A percentile compares a stretch with the other conserved stretches of the same genome.
phyloP scores from a whole-genome alignment of 768 basidiomycete species.

The Kwoniella pini region DNA sequence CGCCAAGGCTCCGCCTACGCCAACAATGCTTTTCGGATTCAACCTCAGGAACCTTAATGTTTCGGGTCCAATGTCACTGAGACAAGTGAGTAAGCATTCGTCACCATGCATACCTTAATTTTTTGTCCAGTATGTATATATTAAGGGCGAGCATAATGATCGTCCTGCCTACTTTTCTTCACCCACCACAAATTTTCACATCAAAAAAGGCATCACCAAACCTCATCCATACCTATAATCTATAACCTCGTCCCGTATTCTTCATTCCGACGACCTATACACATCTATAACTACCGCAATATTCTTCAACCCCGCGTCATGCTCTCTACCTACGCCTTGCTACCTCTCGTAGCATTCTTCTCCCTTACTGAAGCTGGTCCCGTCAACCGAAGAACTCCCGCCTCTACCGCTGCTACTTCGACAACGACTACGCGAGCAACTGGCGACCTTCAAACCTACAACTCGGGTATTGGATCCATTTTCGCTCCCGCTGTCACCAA shows the following conservation, averaged over 20 bases:
- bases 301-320: conserved; percentile 3
- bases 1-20: too few species aligned
- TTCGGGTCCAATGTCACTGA: too few species aligned
- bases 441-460: conserved; percentile 14
- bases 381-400: conserved; percentile 2
- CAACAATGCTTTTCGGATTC: too few species aligned
- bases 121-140: too few species aligned
- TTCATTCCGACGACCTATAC: conserved; percentile 1
- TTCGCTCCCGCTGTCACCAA: conserved; percentile 18
- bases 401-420: not conserved
- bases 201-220: not conserved
- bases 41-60: too few species aligned
- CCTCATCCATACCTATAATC: not conserved
- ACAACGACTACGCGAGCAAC: conserved; percentile 4
- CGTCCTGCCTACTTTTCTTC: not conserved
- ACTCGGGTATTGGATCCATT: conserved; percentile 12
- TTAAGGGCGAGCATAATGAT: too few species aligned
- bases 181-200: not conserved
- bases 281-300: conserved; percentile 2
- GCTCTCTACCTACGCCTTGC: not conserved
- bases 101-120: too few species aligned
- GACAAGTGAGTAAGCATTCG: too few species aligned
- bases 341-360: conserved; percentile 4
- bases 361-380: conserved; percentile 11
- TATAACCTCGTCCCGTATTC: conserved; percentile 3